phyloP scores from a whole-genome alignment of 1,284 basidiomycete genomes.

The Anthracocystis panici-leucophaei region DNA sequence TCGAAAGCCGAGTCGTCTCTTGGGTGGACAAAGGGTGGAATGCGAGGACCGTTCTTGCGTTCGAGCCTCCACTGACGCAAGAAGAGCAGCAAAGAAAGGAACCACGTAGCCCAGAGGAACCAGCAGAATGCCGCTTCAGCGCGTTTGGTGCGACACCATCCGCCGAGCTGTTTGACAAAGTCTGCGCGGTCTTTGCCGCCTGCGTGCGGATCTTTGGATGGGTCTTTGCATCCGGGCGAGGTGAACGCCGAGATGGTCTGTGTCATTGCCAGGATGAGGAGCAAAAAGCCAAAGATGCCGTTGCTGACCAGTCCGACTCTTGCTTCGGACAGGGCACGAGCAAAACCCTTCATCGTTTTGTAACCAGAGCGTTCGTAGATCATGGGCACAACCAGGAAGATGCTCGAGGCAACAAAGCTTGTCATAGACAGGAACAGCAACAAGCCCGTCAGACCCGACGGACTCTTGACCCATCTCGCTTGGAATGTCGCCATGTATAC shows the following conservation, averaged over 20 bases:
- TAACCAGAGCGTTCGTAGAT: constrained; percentile 50
- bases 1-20: constrained; percentile 61
- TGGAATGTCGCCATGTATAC: constrained; percentile 60
- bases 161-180: constrained; percentile 50
- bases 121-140: constrained; percentile 62
- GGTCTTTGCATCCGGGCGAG: constrained; percentile 60
- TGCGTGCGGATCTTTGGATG: constrained; percentile 57
- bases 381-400: constrained; percentile 56
- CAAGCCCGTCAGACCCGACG: constrained; percentile 61
- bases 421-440: constrained; percentile 51
- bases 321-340: constrained; percentile 53
- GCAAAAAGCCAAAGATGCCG: constrained; percentile 49
- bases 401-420: constrained; percentile 42
- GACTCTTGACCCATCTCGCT: constrained; percentile 54
- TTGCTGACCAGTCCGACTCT: constrained; percentile 60
- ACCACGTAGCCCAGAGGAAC: constrained; percentile 57
- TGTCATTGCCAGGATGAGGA: constrained; percentile 53
- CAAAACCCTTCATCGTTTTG: constrained; percentile 41
- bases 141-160: constrained; percentile 62
- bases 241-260: constrained; percentile 63
- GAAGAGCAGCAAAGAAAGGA: constrained; percentile 56
- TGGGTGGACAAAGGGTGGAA: constrained; percentile 63
- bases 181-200: constrained; percentile 46
- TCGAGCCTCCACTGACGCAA: constrained; percentile 57
- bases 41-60: constrained; percentile 65